A percentile compares a stretch with the other conserved stretches of the same genome.
Evolutionary conservation across 2,329 filamentous ascomycete genomes (phyloP).

Genomic region (Cladosporium sphaerospermum): DNA sequence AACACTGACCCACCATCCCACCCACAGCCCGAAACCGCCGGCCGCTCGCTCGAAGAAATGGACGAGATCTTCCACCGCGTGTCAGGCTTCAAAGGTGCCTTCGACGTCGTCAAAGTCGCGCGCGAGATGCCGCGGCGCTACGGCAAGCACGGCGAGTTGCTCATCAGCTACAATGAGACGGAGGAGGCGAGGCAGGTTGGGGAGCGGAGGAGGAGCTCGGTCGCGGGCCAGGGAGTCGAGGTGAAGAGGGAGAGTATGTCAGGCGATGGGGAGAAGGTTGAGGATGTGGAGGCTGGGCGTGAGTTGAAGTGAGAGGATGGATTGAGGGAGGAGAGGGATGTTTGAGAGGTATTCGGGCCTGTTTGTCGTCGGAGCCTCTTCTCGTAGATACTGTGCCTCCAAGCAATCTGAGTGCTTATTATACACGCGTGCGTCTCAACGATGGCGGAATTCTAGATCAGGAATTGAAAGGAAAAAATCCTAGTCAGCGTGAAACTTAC

Average conservation of each 20-base stretch:
- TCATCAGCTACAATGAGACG: conserved; percentile 46
- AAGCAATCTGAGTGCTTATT: too few species aligned
- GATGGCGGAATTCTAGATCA: too few species aligned
- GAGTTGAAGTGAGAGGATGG: background rate
- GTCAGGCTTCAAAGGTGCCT: conserved; percentile 46
- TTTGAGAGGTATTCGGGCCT: too few species aligned
- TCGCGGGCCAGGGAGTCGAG: conserved; percentile 7
- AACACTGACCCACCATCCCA: background rate
- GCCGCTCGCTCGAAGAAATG: conserved; percentile 61
- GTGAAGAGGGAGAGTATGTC: background rate
- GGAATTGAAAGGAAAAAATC: too few species aligned
- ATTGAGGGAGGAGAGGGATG: background rate
- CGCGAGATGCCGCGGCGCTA: conserved; percentile 49
- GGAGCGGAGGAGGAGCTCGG: conserved; percentile 21
- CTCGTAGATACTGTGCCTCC: too few species aligned
- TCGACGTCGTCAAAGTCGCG: conserved; percentile 48
- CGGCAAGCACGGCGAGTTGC: conserved; percentile 52
- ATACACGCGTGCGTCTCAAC: too few species aligned
- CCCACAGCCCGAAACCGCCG: conserved; percentile 52
- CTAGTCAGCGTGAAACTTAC: too few species aligned
- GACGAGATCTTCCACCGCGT: conserved; percentile 45
- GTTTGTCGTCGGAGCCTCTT: too few species aligned
- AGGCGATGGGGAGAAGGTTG: conserved; percentile 1
- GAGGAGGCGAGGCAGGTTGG: conserved; percentile 21
- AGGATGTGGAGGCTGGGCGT: conserved; percentile 8